These are phyloP conservation scores for Recurvomyces mirabilis DNA, from an alignment of 495 filamentous ascomycete genomes.

Conservation along the genomic window DNA sequence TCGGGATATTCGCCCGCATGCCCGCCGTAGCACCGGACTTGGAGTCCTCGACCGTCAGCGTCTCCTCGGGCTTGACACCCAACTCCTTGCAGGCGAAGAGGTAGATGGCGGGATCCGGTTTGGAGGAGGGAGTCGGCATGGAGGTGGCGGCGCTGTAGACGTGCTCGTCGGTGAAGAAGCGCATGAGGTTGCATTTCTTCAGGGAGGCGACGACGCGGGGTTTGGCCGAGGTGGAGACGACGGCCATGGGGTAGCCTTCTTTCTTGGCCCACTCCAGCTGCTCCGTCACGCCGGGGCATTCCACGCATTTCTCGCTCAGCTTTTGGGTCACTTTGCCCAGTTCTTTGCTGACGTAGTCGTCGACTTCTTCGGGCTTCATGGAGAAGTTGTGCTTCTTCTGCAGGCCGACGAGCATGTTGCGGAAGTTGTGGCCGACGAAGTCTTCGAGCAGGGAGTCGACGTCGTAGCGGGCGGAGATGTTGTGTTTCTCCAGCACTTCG, in stretches of 20 bases:
- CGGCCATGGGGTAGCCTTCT: conserved; percentile 64
- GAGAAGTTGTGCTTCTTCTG: conserved; percentile 66
- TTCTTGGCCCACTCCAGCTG: conserved; percentile 53
- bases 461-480: conserved; percentile 63
- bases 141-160: conserved; percentile 79
- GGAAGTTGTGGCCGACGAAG: conserved; percentile 95
- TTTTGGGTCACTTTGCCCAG: conserved; percentile 76
- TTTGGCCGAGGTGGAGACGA: conserved; percentile 71
- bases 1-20: conserved; percentile 67
- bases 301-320: conserved; percentile 55
- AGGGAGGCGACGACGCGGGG: conserved; percentile 68
- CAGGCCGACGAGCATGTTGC: conserved; percentile 71
- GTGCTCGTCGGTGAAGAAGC: conserved; percentile 60
- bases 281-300: conserved; percentile 63
- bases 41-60: conserved; percentile 80
- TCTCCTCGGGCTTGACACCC: conserved; percentile 62
- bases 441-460: conserved; percentile 66
- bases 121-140: conserved; percentile 66
- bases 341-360: conserved; percentile 66
- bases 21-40: conserved; percentile 75
- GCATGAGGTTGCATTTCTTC: conserved; percentile 49
- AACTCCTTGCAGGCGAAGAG: conserved; percentile 65
- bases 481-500: conserved; percentile 63
- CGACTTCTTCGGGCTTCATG: conserved; percentile 54
- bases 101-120: conserved; percentile 93